Evolutionary conservation across 768 basidiomycete species (phyloP), one percentile per base, ranked within the genome.

Genomic region (Xerocomus potaroensis): DNA sequence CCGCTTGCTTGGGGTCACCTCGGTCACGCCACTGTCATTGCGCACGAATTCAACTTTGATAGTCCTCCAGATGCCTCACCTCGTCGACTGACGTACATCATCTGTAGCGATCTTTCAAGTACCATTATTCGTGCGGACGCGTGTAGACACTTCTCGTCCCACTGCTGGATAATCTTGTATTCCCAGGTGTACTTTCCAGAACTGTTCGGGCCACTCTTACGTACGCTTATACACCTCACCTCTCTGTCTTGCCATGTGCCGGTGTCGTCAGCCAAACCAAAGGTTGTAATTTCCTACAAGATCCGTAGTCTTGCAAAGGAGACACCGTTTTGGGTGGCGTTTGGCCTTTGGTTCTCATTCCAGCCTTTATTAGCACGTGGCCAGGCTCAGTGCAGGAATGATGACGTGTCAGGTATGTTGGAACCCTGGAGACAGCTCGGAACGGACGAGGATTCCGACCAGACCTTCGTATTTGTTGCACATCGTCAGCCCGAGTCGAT

Each of bases 101-200:
- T 91, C 18, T 88, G 89, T 65, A 91, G 91, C 61, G 90, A 92
- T 66, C 74, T 93, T 45, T 89, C 89, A 68, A 60, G 81, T 74
- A 32, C 21, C 31, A n/a, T n/a, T 30, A 16, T 23, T 53, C 32
- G 6, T 16, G 32, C 30, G 24, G n/a, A 45, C 10, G 43, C 21
- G 14, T n/a, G 14, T 29, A 1, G n/a, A 18, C 16, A 10, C 15
- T n/a, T 4, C 3, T 27, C 9, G 16, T n/a, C 16, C 48, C 24
- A 27, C 27, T 34, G n/a, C 23, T 41, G 40, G n/a, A 38, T 45
- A 26, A 41, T 23, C n/a, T n/a, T n/a, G n/a, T n/a, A 11, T 8
- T 14, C 47, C 8, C 53, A 92, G 86, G 78, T 94, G 11, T 94
- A 94, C 65, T 93, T 93, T 58, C 87, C 88, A 0, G 80, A 87